phyloP scores from a whole-genome alignment of 2,329 filamentous ascomycete genomes.

The Arthrobotrys pseudoclavata region DNA sequence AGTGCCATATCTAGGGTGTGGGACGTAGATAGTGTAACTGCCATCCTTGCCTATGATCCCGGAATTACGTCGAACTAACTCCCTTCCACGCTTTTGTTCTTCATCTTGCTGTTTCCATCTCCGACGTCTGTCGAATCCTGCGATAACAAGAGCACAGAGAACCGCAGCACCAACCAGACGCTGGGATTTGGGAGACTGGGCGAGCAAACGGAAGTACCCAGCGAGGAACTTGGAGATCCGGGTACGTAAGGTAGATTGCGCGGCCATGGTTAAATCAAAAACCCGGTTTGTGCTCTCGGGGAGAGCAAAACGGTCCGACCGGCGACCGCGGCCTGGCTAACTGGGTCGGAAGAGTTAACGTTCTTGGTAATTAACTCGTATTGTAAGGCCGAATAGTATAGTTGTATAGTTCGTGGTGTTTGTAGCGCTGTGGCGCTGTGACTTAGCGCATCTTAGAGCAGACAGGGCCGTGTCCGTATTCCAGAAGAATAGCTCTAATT shows the following conservation, averaged over 20 bases:
- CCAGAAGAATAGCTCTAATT: background rate
- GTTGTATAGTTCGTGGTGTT: slow-evolving; percentile 6
- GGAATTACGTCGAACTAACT: slow-evolving; percentile 89
- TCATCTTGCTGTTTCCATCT: slow-evolving; percentile 79
- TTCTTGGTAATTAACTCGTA: background rate
- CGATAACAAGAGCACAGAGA: slow-evolving; percentile 80
- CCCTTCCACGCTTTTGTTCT: slow-evolving; percentile 77
- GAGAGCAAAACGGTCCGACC: slow-evolving; percentile 30
- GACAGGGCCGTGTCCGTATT: slow-evolving; percentile 16
- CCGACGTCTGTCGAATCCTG: slow-evolving; percentile 85
- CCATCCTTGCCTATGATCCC: slow-evolving; percentile 89
- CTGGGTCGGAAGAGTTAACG: background rate
- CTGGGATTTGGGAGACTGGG: slow-evolving; percentile 76
- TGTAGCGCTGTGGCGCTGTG: slow-evolving; percentile 11
- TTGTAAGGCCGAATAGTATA: slow-evolving; percentile 8
- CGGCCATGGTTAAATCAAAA: slow-evolving; percentile 75
- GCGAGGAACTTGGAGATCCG: slow-evolving; percentile 76
- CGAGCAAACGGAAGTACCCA: slow-evolving; percentile 72
- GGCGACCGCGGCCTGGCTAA: background rate
- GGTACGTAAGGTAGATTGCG: slow-evolving; percentile 83
- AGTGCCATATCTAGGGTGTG: slow-evolving; percentile 69
- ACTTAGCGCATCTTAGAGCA: slow-evolving; percentile 19
- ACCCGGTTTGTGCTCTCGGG: slow-evolving; percentile 38
- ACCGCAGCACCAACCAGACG: slow-evolving; percentile 83
- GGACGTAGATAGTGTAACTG: slow-evolving; percentile 54